Percentiles rank a stretch among this genome's conserved stretches.
Evolutionary conservation across 306 rosid genomes (phyloP).

Genomic region (Cicer cuneatum): DNA sequence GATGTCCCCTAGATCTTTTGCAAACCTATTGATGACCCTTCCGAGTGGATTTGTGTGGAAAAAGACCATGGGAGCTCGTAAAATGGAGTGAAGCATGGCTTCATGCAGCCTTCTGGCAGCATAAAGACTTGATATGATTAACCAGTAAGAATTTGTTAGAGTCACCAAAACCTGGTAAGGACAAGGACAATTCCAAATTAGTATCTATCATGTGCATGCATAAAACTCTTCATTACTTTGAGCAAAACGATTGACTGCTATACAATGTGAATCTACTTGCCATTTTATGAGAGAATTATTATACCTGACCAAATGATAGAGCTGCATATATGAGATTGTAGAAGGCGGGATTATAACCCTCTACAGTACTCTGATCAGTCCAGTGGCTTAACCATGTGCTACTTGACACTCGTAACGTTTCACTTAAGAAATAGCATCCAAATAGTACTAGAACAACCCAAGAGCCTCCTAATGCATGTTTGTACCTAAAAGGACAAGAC

Average conservation of each 20-base stretch:
- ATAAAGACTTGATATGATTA: conserved; percentile 79
- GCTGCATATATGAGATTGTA: conserved; percentile 77
- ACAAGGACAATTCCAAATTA: conserved; percentile 23
- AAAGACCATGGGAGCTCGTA: conserved; percentile 92
- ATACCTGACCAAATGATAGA: conserved; percentile 82
- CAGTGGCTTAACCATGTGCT: conserved; percentile 93
- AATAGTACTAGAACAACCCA: conserved; percentile 81
- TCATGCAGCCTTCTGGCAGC: conserved; percentile 89
- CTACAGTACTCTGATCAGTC: conserved; percentile 70
- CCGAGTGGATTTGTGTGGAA: conserved; percentile 95
- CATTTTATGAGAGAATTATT: conserved; percentile 40
- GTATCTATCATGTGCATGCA: conserved; percentile 29
- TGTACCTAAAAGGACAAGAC: conserved; percentile 62
- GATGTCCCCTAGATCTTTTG: conserved; percentile 94
- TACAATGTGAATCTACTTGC: conserved; percentile 14
- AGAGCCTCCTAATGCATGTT: conserved; percentile 82
- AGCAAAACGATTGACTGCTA: conserved; percentile 21
- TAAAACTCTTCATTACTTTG: not conserved
- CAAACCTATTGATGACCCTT: conserved; percentile 87
- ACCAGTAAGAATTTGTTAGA: conserved; percentile 77
- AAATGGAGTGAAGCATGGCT: conserved; percentile 83
- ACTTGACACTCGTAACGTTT: conserved; percentile 74
- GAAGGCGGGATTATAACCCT: conserved; percentile 68
- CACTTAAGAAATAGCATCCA: conserved; percentile 65
- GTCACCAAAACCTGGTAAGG: conserved; percentile 70